Percentiles rank a stretch among this genome's conserved stretches.
phyloP scores from a whole-genome alignment of 164 flowering plant genomes.

The Piper betle region DNA sequence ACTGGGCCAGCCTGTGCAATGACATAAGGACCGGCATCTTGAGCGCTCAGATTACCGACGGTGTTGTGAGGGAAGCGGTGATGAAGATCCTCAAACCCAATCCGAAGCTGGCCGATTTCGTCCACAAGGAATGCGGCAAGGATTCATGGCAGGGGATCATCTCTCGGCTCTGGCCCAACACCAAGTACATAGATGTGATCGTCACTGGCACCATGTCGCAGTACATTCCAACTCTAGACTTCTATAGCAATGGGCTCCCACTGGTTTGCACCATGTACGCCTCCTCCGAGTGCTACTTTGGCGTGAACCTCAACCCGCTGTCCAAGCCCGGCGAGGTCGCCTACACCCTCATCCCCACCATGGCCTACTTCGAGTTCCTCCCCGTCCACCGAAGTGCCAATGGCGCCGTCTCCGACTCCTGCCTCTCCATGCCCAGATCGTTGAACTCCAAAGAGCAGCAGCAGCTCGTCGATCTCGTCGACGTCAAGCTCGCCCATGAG shows the following conservation, averaged over 20 bases:
- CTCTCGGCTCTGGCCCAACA: slow-evolving; percentile 85
- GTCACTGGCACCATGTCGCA: slow-evolving; percentile 99
- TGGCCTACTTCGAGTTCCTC: slow-evolving; percentile 89
- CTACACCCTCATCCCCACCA: slow-evolving; percentile 84
- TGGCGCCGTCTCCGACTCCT: slow-evolving; percentile 13
- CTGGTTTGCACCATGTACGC: slow-evolving; percentile 96
- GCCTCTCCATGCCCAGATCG: slow-evolving; percentile 32
- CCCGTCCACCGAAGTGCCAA: slow-evolving; percentile 46
- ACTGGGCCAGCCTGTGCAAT: slow-evolving; percentile 43
- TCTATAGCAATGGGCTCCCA: slow-evolving; percentile 81
- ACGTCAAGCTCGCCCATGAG: slow-evolving; percentile 84
- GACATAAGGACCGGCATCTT: slow-evolving; percentile 63
- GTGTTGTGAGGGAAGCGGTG: slow-evolving; percentile 53
- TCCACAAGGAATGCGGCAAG: slow-evolving; percentile 54
- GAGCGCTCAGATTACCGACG: slow-evolving; percentile 54
- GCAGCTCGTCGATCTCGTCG: slow-evolving; percentile 66
- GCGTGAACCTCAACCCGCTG: slow-evolving; percentile 75
- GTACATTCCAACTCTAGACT: slow-evolving; percentile 80
- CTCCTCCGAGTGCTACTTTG: slow-evolving; percentile 90
- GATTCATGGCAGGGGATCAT: slow-evolving; percentile 85
- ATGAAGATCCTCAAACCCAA: slow-evolving; percentile 49
- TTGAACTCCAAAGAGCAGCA: slow-evolving; percentile 58
- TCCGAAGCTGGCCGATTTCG: slow-evolving; percentile 61
- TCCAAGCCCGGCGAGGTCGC: slow-evolving; percentile 79
- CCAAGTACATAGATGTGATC: slow-evolving; percentile 88